Evolutionary conservation across 2,329 filamentous ascomycete species (phyloP).

Genomic region (Verticillium nonalfalfae): DNA sequence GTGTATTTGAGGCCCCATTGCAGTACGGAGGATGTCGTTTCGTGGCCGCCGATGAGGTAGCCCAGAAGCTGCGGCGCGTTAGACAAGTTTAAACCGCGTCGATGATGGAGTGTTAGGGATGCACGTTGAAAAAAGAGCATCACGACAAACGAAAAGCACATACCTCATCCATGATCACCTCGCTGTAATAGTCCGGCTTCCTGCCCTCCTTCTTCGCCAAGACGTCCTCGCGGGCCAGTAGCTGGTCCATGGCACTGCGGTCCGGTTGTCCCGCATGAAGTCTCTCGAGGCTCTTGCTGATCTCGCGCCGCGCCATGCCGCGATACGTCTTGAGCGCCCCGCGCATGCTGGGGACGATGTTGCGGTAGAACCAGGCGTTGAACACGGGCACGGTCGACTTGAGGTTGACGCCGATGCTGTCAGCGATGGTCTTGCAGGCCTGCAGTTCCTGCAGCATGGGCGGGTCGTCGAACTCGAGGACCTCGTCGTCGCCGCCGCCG

Average conservation of each 20-base stretch:
- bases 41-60: conserved; percentile 19
- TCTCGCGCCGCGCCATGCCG: conserved; percentile 1
- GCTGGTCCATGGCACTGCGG: conserved; percentile 20
- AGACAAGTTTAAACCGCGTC: background rate
- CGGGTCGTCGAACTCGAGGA: background rate
- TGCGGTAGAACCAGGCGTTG: background rate
- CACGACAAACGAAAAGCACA: background rate
- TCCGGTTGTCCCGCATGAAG: background rate
- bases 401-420: background rate
- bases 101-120: too few relatives aligned
- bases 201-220: conserved; percentile 21
- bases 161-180: conserved; percentile 25
- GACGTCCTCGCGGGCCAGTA: conserved; percentile 23
- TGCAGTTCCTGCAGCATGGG: background rate
- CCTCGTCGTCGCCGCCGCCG: background rate
- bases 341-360: background rate
- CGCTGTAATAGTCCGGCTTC: conserved; percentile 19
- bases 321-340: background rate
- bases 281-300: background rate
- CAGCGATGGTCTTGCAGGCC: background rate
- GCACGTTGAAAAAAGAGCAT: too few relatives aligned
- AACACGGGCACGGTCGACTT: background rate
- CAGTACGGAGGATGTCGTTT: conserved; percentile 16
- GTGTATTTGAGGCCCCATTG: conserved; percentile 15
- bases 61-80: conserved; percentile 14